phyloP scores from a whole-genome alignment of 2,329 filamentous ascomycete genomes.

The Colletotrichum tropicale region DNA sequence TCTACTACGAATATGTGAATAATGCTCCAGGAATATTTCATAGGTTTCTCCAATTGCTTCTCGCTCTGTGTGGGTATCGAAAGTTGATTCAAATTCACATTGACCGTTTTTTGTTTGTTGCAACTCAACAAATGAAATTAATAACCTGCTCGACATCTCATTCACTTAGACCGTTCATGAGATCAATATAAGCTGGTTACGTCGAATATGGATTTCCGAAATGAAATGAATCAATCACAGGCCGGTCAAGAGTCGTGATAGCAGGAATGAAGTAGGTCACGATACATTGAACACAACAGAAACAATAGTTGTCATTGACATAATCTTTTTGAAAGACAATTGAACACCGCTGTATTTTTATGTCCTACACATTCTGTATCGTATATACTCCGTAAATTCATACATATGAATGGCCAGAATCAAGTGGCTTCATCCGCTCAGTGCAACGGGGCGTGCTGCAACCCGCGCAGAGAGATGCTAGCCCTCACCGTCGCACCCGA shows the following conservation, averaged over 20 bases:
- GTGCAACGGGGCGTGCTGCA: slow-evolving; percentile 18
- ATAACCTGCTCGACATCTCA: background rate
- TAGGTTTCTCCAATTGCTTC: background rate
- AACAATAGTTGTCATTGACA: background rate
- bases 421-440: background rate
- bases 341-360: background rate
- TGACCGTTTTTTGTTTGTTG: fast-evolving
- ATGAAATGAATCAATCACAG: background rate
- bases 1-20: background rate
- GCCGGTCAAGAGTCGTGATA: background rate
- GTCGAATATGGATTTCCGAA: background rate
- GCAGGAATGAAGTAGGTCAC: background rate
- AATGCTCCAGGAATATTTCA: background rate
- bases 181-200: fast-evolving
- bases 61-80: no score
- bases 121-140: background rate
- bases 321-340: background rate
- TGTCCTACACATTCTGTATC: background rate
- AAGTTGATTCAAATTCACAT: background rate
- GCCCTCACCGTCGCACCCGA: slow-evolving; percentile 37
- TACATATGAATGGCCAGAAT: background rate
- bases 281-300: fast-evolving
- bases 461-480: slow-evolving; percentile 37
- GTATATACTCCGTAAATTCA: background rate
- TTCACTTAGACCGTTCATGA: background rate